These are phyloP conservation scores for Solanum lignicaule DNA, from an alignment of 257 asterid species.

Conservation along the genomic window DNA sequence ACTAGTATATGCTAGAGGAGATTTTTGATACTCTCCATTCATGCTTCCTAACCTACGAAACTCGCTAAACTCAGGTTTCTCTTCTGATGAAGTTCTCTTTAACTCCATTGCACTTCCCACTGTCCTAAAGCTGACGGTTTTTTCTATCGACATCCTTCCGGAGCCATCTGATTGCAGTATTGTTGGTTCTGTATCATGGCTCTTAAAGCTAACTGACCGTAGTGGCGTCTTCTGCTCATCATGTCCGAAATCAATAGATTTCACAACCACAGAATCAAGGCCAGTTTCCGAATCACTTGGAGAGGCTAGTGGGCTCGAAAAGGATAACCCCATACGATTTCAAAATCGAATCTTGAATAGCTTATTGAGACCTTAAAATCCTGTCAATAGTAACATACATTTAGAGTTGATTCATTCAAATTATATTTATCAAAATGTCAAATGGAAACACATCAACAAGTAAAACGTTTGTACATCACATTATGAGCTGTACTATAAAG, in stretches of 20 bases:
- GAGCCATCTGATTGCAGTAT: conserved; percentile 24
- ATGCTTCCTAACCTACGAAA: conserved; percentile 14
- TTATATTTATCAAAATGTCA: neutral
- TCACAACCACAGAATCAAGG: conserved; percentile 38
- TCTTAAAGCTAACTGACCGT: conserved; percentile 26
- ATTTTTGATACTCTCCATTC: conserved; percentile 4
- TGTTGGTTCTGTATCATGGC: conserved; percentile 20
- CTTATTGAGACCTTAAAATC: conserved; percentile 19
- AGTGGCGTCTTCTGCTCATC: conserved; percentile 17
- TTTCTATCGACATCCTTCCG: conserved; percentile 21
- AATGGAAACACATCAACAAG: neutral
- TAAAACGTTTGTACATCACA: neutral
- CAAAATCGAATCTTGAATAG: conserved; percentile 7
- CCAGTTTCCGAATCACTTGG: conserved; percentile 41
- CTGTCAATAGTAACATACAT: conserved; percentile 13
- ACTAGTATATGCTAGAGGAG: conserved; percentile 22
- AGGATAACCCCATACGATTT: conserved; percentile 70
- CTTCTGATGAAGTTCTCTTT: conserved; percentile 11
- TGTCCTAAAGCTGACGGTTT: conserved; percentile 19
- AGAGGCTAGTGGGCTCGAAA: conserved; percentile 48
- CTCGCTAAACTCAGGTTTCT: neutral
- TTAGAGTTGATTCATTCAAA: neutral
- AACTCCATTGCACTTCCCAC: conserved; percentile 6
- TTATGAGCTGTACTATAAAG: neutral
- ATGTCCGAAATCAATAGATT: conserved; percentile 24